Conservation (phyloP, 257 asterid species). For the Solanum tacnaense region DNA sequence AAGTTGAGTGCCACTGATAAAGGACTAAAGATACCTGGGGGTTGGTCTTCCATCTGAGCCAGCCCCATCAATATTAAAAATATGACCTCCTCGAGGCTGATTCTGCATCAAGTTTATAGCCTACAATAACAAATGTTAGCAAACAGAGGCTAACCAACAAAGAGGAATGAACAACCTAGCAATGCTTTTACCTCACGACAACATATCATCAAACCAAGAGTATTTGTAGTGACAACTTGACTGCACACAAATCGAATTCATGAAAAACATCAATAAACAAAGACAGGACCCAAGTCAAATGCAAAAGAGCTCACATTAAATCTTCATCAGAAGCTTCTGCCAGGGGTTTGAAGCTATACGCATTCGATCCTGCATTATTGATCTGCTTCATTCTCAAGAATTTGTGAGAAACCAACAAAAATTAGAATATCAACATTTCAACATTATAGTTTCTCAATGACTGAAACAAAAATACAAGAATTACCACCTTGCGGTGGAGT, state of each 20-base stretch:
- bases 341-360: conserved; percentile 80
- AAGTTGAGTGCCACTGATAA: background rate
- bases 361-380: conserved; percentile 98
- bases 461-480: background rate
- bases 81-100: conserved; percentile 89
- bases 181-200: conserved; percentile 79
- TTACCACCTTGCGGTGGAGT: background rate
- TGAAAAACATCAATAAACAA: background rate
- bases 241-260: conserved; percentile 31
- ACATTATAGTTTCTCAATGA: background rate
- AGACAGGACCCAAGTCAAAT: background rate
- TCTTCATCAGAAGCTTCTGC: conserved; percentile 93
- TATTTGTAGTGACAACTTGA: conserved; percentile 88
- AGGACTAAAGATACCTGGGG: conserved; percentile 47
- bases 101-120: conserved; percentile 84
- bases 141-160: conserved; percentile 1
- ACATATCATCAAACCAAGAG: conserved; percentile 92
- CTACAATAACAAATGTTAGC: conserved; percentile 37
- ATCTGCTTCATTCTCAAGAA: conserved; percentile 63
- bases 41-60: conserved; percentile 99
- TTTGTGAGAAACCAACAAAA: conserved; percentile 14
- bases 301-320: conserved; percentile 45
- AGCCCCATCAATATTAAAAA: conserved; percentile 92
- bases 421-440: background rate
- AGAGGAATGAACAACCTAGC: conserved; percentile 1